A percentile compares a stretch with the other conserved stretches of the same genome.
Conservation (phyloP, 148 eudicot genomes). For the Silene latifolia region DNA sequence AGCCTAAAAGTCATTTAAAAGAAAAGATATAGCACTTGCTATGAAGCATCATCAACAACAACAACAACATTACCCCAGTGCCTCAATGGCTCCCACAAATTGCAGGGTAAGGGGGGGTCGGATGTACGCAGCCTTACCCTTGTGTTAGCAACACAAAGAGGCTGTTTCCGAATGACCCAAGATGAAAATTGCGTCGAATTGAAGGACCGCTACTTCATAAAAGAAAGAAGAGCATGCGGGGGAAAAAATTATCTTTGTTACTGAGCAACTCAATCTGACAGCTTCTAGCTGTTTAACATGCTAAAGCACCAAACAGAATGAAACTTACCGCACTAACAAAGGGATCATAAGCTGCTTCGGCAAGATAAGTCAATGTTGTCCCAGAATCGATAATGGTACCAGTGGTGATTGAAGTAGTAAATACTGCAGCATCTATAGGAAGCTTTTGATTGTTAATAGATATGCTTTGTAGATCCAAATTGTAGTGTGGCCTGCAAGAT, state of each 20-base stretch:
- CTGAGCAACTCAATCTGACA: neutral
- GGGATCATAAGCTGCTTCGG: slow-evolving; percentile 83
- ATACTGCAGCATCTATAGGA: slow-evolving; percentile 59
- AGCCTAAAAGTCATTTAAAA: neutral
- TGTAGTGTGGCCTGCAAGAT: slow-evolving; percentile 88
- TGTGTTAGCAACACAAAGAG: too few relatives aligned
- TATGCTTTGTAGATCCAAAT: slow-evolving; percentile 76
- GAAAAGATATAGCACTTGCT: neutral
- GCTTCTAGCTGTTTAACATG: neutral
- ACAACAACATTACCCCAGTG: too few relatives aligned
- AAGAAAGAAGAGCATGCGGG: too few relatives aligned
- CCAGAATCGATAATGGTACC: slow-evolving; percentile 96
- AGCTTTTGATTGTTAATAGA: slow-evolving; percentile 68
- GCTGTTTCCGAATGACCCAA: too few relatives aligned
- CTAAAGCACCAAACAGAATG: neutral
- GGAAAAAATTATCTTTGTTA: neutral
- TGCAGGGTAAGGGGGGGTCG: too few relatives aligned
- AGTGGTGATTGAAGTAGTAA: slow-evolving; percentile 54
- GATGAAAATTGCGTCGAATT: too few relatives aligned
- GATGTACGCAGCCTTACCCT: too few relatives aligned
- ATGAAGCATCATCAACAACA: neutral
- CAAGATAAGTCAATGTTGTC: slow-evolving; percentile 89
- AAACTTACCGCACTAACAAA: slow-evolving; percentile 76
- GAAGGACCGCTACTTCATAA: too few relatives aligned
- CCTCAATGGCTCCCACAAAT: too few relatives aligned